Evolutionary conservation across 2,329 filamentous ascomycete genomes (phyloP).

Genomic region (Rutstroemia sp.): DNA sequence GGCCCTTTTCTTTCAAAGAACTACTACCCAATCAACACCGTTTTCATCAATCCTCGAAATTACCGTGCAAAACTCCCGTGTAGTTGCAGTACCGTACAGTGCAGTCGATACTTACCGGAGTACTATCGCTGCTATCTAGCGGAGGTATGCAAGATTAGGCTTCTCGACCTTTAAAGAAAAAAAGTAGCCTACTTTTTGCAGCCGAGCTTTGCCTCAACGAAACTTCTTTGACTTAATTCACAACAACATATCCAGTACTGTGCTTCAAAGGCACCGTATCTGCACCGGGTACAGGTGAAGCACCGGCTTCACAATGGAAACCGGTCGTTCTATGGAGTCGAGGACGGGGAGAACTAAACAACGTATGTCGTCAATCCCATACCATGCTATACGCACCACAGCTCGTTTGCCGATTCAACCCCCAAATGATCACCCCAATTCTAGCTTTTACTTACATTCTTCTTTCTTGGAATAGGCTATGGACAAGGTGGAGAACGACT

Average conservation of each 20-base stretch:
- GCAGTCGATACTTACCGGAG: too few species aligned
- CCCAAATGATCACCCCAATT: background rate
- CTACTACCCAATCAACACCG: background rate
- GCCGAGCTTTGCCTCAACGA: slow-evolving; percentile 18
- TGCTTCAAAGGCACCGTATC: slow-evolving; percentile 12
- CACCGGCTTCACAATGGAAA: slow-evolving; percentile 26
- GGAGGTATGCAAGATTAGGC: too few species aligned
- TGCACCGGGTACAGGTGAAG: slow-evolving; percentile 22
- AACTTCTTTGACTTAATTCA: slow-evolving; percentile 6
- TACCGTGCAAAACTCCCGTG: too few species aligned
- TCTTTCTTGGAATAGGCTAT: slow-evolving; percentile 60
- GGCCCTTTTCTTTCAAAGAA: too few species aligned
- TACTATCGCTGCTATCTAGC: too few species aligned
- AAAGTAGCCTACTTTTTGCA: slow-evolving; percentile 12
- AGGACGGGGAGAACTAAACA: slow-evolving; percentile 73
- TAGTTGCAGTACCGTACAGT: too few species aligned
- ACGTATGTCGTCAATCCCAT: slow-evolving; percentile 50
- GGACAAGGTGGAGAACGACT: slow-evolving; percentile 86
- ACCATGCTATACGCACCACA: background rate
- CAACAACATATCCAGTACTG: slow-evolving; percentile 11
- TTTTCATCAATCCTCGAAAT: too few species aligned
- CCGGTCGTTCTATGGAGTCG: slow-evolving; percentile 59
- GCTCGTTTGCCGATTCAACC: background rate
- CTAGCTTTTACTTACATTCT: slow-evolving; percentile 17
- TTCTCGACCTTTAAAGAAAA: background rate